Conservation (phyloP, 2,329 filamentous ascomycete species). For the Venturia carpophila region DNA sequence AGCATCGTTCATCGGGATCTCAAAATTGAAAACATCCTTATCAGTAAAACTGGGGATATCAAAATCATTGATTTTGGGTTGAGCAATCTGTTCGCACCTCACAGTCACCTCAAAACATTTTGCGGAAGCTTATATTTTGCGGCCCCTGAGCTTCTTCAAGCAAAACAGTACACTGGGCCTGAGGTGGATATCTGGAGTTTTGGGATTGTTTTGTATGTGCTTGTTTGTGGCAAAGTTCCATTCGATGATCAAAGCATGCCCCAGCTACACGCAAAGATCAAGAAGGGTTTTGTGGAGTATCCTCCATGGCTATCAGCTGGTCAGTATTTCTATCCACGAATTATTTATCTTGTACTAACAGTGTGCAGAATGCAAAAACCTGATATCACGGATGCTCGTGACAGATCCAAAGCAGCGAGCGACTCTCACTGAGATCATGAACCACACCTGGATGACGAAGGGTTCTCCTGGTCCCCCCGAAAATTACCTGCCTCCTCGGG, state of each 20-base stretch:
- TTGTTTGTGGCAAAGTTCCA: slow-evolving; percentile 95
- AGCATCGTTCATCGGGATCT: slow-evolving; percentile 96
- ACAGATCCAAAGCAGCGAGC: slow-evolving; percentile 85
- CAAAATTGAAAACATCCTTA: slow-evolving; percentile 98
- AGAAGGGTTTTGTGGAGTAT: slow-evolving; percentile 93
- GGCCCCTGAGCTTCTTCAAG: slow-evolving; percentile 87
- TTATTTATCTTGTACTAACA: slow-evolving; percentile 18
- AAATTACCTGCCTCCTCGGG: slow-evolving; percentile 75
- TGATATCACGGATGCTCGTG: slow-evolving; percentile 91
- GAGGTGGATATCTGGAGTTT: slow-evolving; percentile 99
- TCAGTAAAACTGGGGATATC: slow-evolving; percentile 97
- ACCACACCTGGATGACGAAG: slow-evolving; percentile 91
- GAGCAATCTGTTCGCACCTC: slow-evolving; percentile 89
- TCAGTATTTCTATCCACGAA: slow-evolving; percentile 39
- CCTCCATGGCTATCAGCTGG: slow-evolving; percentile 85
- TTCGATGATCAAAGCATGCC: slow-evolving; percentile 99
- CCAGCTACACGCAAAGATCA: slow-evolving; percentile 95
- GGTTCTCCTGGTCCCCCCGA: slow-evolving; percentile 81
- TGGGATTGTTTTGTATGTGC: slow-evolving; percentile 91
- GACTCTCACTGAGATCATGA: slow-evolving; percentile 84
- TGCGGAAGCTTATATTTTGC: slow-evolving; percentile 98
- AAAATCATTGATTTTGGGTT: slow-evolving; percentile 99
- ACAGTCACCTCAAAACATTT: slow-evolving; percentile 84
- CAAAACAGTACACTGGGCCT: slow-evolving; percentile 87
- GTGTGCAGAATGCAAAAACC: slow-evolving; percentile 73